Evolutionary conservation across 169 alveolate species (phyloP), one percentile per base, ranked within the genome.

Genomic region (Eimeria maxima): DNA sequence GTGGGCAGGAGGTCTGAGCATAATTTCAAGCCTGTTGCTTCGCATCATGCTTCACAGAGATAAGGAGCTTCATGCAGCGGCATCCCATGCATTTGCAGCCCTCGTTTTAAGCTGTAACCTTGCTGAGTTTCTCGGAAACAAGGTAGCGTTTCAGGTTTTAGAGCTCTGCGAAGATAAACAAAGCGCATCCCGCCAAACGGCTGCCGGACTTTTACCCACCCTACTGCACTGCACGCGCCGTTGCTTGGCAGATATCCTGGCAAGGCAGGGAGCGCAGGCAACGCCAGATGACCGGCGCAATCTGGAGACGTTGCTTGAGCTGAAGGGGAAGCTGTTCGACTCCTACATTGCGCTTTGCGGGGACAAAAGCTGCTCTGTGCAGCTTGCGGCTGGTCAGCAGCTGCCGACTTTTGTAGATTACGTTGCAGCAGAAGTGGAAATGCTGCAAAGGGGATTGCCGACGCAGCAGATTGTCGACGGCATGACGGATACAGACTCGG

Each of bases 341-440:
- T 60, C 94, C 45, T 87, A 87, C n/a, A 33, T 87, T 42, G 45
- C 29, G 84, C 94, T 87, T 20, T 87, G 94, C 55, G 94, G 94
- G 53, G 94, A 87, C 83, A 87, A 65, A 83, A 47, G 55, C 53
- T 87, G 94, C 67, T 55, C 94, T 16, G 94, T 87, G 80, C 94
- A 87, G 83, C 94, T 63, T 16, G 83, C 94, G 45, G 94, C 94
- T 45, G 94, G 94, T 24, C 94, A 63, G 65, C 94, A 87, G 94
- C 83, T 87, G 94, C 94, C 94, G 18, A 24, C 13, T 11, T 87
- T 87, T 87, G 94, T 87, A 67, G 84, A 87, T 60, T 87, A 42
- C 65, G 63, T 87, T 65, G 94, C 94, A 44, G 94, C 83, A 44
- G 94, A 87, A 13, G 67, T 65, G 60, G 94, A 87, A 47, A 22